These are phyloP conservation scores for Candida chilensis DNA, from an alignment of 805 yeast species.

Conservation along the genomic window DNA sequence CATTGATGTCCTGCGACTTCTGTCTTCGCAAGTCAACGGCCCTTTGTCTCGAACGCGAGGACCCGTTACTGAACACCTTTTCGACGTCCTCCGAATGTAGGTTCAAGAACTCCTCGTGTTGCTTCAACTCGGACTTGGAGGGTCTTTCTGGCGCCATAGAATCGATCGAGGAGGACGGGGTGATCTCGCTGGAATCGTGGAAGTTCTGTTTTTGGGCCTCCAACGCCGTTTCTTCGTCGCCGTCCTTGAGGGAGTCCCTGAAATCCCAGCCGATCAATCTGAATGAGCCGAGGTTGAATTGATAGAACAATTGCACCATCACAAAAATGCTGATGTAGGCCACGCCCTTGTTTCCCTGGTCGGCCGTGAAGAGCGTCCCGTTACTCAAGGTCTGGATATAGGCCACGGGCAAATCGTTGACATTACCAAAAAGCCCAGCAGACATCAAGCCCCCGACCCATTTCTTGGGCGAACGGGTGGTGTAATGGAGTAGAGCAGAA, in stretches of 20 bases:
- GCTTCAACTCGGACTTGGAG: too few relatives aligned
- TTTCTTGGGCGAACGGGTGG: slow-evolving; percentile 40
- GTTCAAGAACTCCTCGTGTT: too few relatives aligned
- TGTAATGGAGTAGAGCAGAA: slow-evolving; percentile 21
- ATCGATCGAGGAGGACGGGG: too few relatives aligned
- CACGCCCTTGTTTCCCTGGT: slow-evolving; percentile 64
- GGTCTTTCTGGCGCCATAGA: too few relatives aligned
- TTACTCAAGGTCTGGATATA: slow-evolving; percentile 56
- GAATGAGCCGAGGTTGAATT: slow-evolving; percentile 41
- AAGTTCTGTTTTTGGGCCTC: too few relatives aligned
- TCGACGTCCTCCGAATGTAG: too few relatives aligned
- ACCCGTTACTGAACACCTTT: too few relatives aligned
- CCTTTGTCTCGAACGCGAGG: too few relatives aligned
- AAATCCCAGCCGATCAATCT: slow-evolving; percentile 29
- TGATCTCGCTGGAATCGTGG: too few relatives aligned
- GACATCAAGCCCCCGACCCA: slow-evolving; percentile 68
- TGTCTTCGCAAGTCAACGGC: slow-evolving; percentile 14
- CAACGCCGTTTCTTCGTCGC: too few relatives aligned
- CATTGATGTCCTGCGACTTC: slow-evolving; percentile 22
- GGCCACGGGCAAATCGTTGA: slow-evolving; percentile 72
- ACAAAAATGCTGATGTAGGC: slow-evolving; percentile 77
- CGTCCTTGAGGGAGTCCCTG: slow-evolving; percentile 13
- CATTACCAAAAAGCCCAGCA: slow-evolving; percentile 68
- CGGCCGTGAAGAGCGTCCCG: slow-evolving; percentile 43
- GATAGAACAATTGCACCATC: slow-evolving; percentile 55